These are phyloP conservation scores for Ilyonectria mors-panacis DNA, from an alignment of 2,329 filamentous ascomycete species.

Conservation along the genomic window DNA sequence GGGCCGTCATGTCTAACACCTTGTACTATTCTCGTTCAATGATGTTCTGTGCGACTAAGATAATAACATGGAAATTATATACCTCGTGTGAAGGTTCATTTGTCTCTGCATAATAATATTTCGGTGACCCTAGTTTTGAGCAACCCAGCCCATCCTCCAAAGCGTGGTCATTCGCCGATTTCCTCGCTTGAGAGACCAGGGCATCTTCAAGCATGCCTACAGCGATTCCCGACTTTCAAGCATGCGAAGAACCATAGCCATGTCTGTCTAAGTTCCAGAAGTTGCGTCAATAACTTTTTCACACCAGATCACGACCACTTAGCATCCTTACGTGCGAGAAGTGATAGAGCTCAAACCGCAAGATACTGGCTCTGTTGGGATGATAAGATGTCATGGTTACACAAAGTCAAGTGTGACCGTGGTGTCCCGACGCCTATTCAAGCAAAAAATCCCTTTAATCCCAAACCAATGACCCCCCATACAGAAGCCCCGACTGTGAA, in stretches of 20 bases:
- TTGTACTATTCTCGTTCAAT: slow-evolving; percentile 15
- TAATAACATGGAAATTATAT: slow-evolving; percentile 9
- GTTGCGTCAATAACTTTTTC: too few species aligned
- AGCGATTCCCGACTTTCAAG: too few species aligned
- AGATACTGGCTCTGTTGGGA: too few species aligned
- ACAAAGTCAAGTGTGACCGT: not conserved
- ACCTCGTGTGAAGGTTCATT: not conserved
- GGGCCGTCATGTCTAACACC: not conserved
- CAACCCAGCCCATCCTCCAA: not conserved
- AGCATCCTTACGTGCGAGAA: too few species aligned
- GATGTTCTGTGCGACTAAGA: slow-evolving; percentile 4
- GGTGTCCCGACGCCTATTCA: not conserved
- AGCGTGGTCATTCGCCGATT: not conserved
- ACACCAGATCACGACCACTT: too few species aligned
- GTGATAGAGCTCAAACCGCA: too few species aligned
- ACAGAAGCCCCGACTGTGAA: not conserved
- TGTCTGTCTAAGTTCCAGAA: too few species aligned
- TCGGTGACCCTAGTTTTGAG: too few species aligned
- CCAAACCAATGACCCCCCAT: not conserved
- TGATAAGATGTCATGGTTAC: not conserved
- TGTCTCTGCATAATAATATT: not conserved
- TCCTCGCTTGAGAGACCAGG: too few species aligned
- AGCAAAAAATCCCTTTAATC: not conserved
- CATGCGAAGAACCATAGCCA: too few species aligned
- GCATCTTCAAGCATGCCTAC: too few species aligned